These are phyloP conservation scores for Hortiboletus campestris DNA, from an alignment of 768 basidiomycete species.

Conservation along the genomic window DNA sequence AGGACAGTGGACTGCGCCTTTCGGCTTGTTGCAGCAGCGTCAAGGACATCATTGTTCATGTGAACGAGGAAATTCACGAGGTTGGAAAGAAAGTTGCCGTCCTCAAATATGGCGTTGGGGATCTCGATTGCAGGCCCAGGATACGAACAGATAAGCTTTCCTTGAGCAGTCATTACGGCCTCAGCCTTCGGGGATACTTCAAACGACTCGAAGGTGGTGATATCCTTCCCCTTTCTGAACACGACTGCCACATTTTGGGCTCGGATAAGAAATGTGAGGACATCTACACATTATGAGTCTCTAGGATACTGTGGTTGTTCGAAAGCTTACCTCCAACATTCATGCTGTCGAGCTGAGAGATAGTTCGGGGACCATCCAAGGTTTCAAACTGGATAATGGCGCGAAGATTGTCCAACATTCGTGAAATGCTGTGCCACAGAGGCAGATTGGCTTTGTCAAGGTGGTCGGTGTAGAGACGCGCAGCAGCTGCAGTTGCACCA, in stretches of 20 bases:
- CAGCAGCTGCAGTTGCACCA: slow-evolving; percentile 15
- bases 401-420: slow-evolving; percentile 32
- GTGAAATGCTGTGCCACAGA: slow-evolving; percentile 31
- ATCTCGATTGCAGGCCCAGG: slow-evolving; percentile 45
- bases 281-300: slow-evolving; percentile 28
- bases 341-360: slow-evolving; percentile 11
- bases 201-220: slow-evolving; percentile 44
- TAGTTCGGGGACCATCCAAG: slow-evolving; percentile 7
- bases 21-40: slow-evolving; percentile 14
- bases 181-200: slow-evolving; percentile 42
- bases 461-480: slow-evolving; percentile 15
- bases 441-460: slow-evolving; percentile 3
- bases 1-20: slow-evolving; percentile 8
- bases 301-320: background rate
- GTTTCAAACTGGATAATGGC: slow-evolving; percentile 8
- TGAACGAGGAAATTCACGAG: slow-evolving; percentile 38
- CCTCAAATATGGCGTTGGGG: slow-evolving; percentile 26
- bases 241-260: slow-evolving; percentile 49
- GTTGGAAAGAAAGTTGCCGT: slow-evolving; percentile 33
- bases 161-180: slow-evolving; percentile 34
- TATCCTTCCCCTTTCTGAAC: slow-evolving; percentile 26
- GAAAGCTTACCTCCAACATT: slow-evolving; percentile 3
- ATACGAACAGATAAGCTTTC: slow-evolving; percentile 44
- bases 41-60: slow-evolving; percentile 32
- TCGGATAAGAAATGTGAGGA: slow-evolving; percentile 37